Evolutionary conservation across 345 rosid genomes (phyloP), one percentile per base, ranked within the genome.

Genomic region (Eucalyptus globulus): DNA sequence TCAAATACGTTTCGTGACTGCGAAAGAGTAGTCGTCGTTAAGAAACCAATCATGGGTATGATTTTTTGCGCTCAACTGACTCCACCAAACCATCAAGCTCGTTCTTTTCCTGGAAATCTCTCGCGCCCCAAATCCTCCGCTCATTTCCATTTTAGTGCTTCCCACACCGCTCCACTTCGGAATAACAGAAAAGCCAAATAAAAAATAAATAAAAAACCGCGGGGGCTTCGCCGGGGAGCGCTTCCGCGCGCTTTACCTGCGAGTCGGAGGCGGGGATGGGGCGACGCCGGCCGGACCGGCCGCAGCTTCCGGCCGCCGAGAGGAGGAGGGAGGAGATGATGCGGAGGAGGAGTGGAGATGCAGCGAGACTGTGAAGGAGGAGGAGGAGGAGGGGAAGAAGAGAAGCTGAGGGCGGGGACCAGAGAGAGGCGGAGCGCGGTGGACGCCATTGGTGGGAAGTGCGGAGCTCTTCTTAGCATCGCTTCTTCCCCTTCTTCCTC

Each of bases 391-490:
- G 60, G 91, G 49, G 93, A 88, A 10, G 62, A 92, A 53, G 93
- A 88, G 87, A 92, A 50, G 88, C 86, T 85, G 49, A 94, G 91
- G 65, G 90, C 21, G 88, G 96, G 93, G 76, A 92, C 3, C 11
- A 92, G 6, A 50, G 95, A 93, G 76, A 87, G 92, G 76, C 93
- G 94, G 40, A 95, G 88, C 87, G 90, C 91, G 43, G 87, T 90
- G 17, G 93, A 90, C 14, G 92, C 56, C 69, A 86, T 14, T 1
- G 92, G 89, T 4, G 93, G 91, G 54, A 95, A 91, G 80, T 87
- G 87, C 22, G 90, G 81, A 13, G 92, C 93, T 91, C 94, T 92
- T 91, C 94, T 91, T 26, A 92, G 88, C 95, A 94, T 94, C 69
- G 90, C 89, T 87, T 40, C 44, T 49, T 69, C 26, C 11, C 31